Conservation (phyloP, 176 grass and related monocot genomes). For the Rhynchospora tenuis region DNA sequence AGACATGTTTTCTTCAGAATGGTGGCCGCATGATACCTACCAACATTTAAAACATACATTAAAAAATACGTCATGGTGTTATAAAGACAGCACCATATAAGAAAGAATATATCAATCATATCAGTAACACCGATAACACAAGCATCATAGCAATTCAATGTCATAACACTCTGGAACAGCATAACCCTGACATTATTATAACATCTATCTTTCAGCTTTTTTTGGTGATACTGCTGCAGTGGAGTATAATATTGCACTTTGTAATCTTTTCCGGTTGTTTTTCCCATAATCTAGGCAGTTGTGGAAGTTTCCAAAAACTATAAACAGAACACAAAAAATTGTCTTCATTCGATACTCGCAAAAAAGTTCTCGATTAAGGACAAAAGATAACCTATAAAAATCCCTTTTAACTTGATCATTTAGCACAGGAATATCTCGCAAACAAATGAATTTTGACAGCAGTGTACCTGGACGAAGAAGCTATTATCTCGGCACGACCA, state of each 20-base stretch:
- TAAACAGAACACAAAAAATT: not conserved
- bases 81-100: conserved; percentile 9
- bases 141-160: not conserved
- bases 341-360: not conserved
- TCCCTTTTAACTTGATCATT: conserved; percentile 2
- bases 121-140: not conserved
- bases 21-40: conserved; percentile 84
- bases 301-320: not conserved
- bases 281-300: not conserved
- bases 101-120: conserved; percentile 8
- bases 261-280: not conserved
- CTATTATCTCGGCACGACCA: conserved; percentile 43
- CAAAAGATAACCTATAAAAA: not conserved
- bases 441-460: not conserved
- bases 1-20: conserved; percentile 65
- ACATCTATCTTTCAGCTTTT: not conserved
- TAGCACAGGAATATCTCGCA: not conserved
- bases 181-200: not conserved
- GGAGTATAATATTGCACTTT: not conserved
- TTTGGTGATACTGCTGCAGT: not conserved
- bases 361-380: not conserved
- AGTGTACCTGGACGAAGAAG: conserved; percentile 64
- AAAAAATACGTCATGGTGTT: not conserved
- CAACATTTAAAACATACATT: not conserved
- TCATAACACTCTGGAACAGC: not conserved